Evolutionary conservation across 2,329 filamentous ascomycete species (phyloP), one percentile per base, ranked within the genome.

Genomic region (Colletotrichum kahawae): DNA sequence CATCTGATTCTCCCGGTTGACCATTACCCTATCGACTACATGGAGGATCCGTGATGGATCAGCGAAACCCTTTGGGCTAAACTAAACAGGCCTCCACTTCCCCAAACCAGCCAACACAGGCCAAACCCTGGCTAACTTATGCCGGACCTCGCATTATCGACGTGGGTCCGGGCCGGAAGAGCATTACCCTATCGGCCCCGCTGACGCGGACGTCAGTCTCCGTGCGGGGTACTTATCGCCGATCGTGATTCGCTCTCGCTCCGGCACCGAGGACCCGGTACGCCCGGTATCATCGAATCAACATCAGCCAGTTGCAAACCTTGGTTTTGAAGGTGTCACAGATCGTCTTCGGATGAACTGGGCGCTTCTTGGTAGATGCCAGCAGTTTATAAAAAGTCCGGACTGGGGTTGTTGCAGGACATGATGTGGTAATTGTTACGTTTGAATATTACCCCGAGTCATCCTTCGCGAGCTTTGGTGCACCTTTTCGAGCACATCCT

Each of bases 121-220:
- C 27, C 13, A n/a, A 51, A 51, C 18, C 36, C 48, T 27, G 63
- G 36, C 36, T 31, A 27, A 33, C n/a, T 6, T 16, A 43, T 51
- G 38, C 36, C 24, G 63, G 16, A 14, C 8, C 7, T 34, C 21
- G 16, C n/a, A 29, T n/a, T 21, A 34, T 67, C 29, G 65, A 67
- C 27, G 63, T 18, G 21, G 54, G 56, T 29, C 65, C 29, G 18
- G 27, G 0, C 65, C 65, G 65, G 65, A 21, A 21, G 57, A 69
- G 65, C 70, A 72, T 62, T 69, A 63, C 48, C 54, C 70, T 72
- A 72, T 72, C 70, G 51, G 65, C 51, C 65, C 51, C 65, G 21
- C 65, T 43, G 7, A 24, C 8, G 16, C 65, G 65, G 65, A 43
- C 34, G 51, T 31, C 48, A 57, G n/a, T 27, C 51, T n/a, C 51